phyloP scores from a whole-genome alignment of 2,329 filamentous ascomycete genomes.

The Fusarium sp. region DNA sequence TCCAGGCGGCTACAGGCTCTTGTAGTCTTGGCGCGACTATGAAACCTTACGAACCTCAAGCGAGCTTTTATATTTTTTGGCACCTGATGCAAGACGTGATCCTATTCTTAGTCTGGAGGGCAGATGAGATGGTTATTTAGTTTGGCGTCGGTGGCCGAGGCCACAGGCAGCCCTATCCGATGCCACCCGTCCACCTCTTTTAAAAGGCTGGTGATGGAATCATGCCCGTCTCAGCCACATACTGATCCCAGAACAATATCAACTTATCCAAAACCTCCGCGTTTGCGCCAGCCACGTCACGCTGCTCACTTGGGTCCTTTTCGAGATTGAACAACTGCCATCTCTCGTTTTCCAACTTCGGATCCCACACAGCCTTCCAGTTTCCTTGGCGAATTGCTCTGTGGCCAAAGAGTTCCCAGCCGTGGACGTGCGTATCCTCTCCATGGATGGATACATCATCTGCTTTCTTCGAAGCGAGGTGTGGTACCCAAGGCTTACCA shows the following conservation, averaged over 20 bases:
- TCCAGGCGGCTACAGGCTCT: not conserved
- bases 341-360: not conserved
- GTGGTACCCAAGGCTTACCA: conserved; percentile 22
- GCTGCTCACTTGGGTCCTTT: conserved; percentile 10
- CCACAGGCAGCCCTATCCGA: too few species aligned
- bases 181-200: not conserved
- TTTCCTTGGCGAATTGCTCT: conserved; percentile 64
- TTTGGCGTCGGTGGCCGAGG: not conserved
- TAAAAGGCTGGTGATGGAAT: not conserved
- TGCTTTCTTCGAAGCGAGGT: not conserved
- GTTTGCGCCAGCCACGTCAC: not conserved
- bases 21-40: not conserved
- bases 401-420: conserved; percentile 69
- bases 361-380: conserved; percentile 62
- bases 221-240: not conserved
- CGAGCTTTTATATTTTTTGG: not conserved
- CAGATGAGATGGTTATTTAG: not conserved
- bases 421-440: conserved; percentile 59
- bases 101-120: not conserved
- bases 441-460: conserved; percentile 19
- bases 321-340: conserved; percentile 24
- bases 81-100: not conserved
- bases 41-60: not conserved
- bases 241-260: not conserved
- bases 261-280: conserved; percentile 15